Conservation (phyloP, 495 filamentous ascomycete genomes). For the Choiromyces venosus region DNA sequence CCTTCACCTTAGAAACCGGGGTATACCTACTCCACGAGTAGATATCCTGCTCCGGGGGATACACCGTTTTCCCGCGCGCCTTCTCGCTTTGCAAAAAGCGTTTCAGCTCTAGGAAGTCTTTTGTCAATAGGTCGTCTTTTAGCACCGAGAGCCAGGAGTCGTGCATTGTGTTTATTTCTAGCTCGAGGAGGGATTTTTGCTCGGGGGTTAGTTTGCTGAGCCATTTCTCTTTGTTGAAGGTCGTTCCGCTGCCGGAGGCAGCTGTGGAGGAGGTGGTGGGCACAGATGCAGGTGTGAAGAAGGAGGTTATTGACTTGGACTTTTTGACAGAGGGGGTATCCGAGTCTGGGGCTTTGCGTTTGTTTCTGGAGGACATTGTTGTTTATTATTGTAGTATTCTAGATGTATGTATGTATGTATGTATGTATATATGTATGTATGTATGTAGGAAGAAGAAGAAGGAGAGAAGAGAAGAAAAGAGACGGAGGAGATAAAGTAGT, state of each 20-base stretch:
- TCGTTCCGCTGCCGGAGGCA: no score
- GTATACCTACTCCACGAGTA: constrained; percentile 95
- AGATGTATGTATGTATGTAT: neutral
- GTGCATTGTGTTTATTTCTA: constrained; percentile 88
- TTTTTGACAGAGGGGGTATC: constrained; percentile 59
- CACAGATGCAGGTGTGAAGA: constrained; percentile 47
- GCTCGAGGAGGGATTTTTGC: constrained; percentile 70
- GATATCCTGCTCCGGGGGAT: constrained; percentile 81
- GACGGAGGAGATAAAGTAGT: neutral
- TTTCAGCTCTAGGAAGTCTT: constrained; percentile 81
- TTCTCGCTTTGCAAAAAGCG: constrained; percentile 76
- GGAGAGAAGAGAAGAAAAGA: neutral
- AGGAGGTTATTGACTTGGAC: constrained; percentile 59
- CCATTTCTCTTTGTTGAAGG: constrained; percentile 88
- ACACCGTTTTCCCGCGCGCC: constrained; percentile 65
- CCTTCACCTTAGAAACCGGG: constrained; percentile 80
- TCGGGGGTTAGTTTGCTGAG: constrained; percentile 68
- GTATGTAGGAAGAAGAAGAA: neutral
- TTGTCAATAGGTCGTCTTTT: constrained; percentile 70
- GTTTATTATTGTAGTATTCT: neutral
- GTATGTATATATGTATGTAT: no score
- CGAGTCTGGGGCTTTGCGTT: constrained; percentile 61
- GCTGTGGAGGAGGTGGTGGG: constrained; percentile 35
- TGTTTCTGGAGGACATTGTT: constrained; percentile 46
- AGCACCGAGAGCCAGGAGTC: constrained; percentile 84